A percentile compares a stretch with the other conserved stretches of the same genome.
Conservation (phyloP, 1,284 basidiomycete species). For the Apiotrichum akiyoshidainum region DNA sequence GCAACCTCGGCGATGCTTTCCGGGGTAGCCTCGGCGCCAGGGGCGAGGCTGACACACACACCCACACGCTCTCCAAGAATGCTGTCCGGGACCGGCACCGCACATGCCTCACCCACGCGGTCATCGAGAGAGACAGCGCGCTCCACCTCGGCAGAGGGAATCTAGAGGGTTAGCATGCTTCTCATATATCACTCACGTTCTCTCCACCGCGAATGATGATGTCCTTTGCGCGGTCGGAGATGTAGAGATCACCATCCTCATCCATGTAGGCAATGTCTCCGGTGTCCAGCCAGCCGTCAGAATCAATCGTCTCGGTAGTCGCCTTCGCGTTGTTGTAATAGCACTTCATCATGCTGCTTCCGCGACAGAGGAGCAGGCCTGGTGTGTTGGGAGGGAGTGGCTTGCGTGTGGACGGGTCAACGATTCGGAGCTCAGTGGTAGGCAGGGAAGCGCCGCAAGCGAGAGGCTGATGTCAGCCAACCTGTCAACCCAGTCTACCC, state of each 20-base stretch:
- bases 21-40: constrained; percentile 7
- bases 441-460: constrained; percentile 33
- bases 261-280: constrained; percentile 42
- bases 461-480: constrained; percentile 14
- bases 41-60: no score
- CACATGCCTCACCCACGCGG: constrained; percentile 36
- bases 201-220: constrained; percentile 47
- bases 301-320: constrained; percentile 31
- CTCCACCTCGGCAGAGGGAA: constrained; percentile 42
- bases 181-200: no score
- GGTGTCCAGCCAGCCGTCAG: constrained; percentile 41
- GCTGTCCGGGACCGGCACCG: constrained; percentile 36
- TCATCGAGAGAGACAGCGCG: constrained; percentile 38
- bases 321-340: constrained; percentile 41
- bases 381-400: constrained; percentile 23
- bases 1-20: constrained; percentile 6
- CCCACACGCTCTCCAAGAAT: constrained; percentile 41
- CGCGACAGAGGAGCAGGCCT: constrained; percentile 37
- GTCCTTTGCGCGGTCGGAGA: constrained; percentile 44
- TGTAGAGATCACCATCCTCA: constrained; percentile 37
- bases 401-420: constrained; percentile 30
- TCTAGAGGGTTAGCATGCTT: constrained; percentile 30
- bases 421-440: constrained; percentile 34
- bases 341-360: constrained; percentile 45
- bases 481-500: not conserved